These are phyloP conservation scores for Coniochaeta sp. DNA, from an alignment of 2,329 filamentous ascomycete genomes.

Conservation along the genomic window DNA sequence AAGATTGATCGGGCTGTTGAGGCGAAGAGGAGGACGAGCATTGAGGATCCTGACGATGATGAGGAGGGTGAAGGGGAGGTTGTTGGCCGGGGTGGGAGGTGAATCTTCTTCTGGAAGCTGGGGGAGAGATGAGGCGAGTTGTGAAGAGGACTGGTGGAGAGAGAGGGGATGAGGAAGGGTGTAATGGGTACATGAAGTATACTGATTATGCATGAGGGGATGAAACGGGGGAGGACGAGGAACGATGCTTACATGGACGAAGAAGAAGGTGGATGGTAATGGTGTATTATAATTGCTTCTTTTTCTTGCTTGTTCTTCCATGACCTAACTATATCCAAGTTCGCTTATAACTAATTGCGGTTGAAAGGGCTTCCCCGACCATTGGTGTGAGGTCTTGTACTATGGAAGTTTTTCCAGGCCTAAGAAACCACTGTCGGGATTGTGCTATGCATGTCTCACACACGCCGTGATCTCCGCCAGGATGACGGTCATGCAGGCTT, in stretches of 20 bases:
- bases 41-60: constrained; percentile 52
- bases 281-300: neutral
- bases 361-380: too few relatives aligned
- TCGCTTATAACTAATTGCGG: too few relatives aligned
- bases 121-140: neutral
- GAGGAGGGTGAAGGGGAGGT: constrained; percentile 19
- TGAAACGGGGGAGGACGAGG: too few relatives aligned
- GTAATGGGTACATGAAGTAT: too few relatives aligned
- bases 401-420: too few relatives aligned
- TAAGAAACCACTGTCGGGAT: too few relatives aligned
- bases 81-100: constrained; percentile 8
- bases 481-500: neutral
- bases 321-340: neutral
- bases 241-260: too few relatives aligned
- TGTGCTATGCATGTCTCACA: neutral
- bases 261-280: neutral
- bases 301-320: neutral
- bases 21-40: constrained; percentile 47
- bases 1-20: constrained; percentile 40
- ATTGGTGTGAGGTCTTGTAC: too few relatives aligned
- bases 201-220: too few relatives aligned
- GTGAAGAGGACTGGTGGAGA: neutral
- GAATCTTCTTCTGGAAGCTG: neutral
- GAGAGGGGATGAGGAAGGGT: neutral
- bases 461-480: neutral